A percentile compares a stretch with the other conserved stretches of the same genome.
phyloP scores from a whole-genome alignment of 768 basidiomycete genomes.

The Russula earlei region DNA sequence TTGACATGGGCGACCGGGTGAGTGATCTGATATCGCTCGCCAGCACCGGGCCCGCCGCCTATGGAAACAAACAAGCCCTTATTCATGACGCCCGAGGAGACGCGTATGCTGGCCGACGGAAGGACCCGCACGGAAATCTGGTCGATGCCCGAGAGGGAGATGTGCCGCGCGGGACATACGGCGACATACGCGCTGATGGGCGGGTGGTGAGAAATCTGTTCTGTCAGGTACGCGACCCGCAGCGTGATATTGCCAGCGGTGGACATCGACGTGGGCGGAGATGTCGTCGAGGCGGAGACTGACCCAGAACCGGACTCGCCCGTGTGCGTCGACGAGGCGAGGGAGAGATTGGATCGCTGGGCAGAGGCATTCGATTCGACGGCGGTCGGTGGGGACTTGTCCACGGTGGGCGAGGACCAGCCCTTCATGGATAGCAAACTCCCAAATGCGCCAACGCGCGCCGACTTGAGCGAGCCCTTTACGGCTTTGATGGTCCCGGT shows the following conservation, averaged over 20 bases:
- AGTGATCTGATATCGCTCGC: slow-evolving; percentile 78
- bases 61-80: slow-evolving; percentile 82
- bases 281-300: too few relatives aligned
- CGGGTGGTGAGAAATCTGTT: slow-evolving; percentile 96
- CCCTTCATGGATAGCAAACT: slow-evolving; percentile 39
- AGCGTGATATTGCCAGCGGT: slow-evolving; percentile 24
- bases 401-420: slow-evolving; percentile 33
- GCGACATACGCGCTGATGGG: slow-evolving; percentile 85
- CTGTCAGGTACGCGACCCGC: slow-evolving; percentile 76
- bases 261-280: slow-evolving; percentile 26
- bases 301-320: slow-evolving; percentile 20
- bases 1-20: slow-evolving; percentile 88
- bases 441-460: slow-evolving; percentile 50
- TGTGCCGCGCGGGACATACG: slow-evolving; percentile 57
- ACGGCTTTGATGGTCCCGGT: slow-evolving; percentile 40
- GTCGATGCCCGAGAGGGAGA: slow-evolving; percentile 76
- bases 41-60: slow-evolving; percentile 62
- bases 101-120: slow-evolving; percentile 67
- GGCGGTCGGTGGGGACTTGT: slow-evolving; percentile 29
- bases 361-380: slow-evolving; percentile 40
- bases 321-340: slow-evolving; percentile 31
- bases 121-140: slow-evolving; percentile 91
- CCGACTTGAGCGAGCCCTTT: slow-evolving; percentile 42
- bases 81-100: slow-evolving; percentile 75
- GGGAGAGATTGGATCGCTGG: slow-evolving; percentile 51